Percentiles rank a stretch among this genome's conserved stretches.
phyloP scores from a whole-genome alignment of 169 alveolate species.

The Eimeria zaria region DNA sequence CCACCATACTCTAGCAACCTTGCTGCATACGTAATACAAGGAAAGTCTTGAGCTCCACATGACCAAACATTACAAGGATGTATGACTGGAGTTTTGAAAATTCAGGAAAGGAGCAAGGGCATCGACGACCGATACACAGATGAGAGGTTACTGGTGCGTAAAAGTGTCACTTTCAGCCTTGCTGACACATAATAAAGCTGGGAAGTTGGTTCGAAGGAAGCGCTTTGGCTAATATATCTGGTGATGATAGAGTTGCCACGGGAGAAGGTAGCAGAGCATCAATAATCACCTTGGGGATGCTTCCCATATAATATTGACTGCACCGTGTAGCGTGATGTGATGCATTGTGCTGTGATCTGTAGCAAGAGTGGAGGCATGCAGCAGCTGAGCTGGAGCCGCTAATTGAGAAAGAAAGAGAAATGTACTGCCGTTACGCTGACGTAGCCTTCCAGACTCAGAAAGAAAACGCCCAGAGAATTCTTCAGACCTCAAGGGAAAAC shows the following conservation, averaged over 20 bases:
- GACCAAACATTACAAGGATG: not conserved
- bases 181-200: not conserved
- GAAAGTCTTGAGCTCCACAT: not conserved
- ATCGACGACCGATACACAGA: constrained; percentile 15
- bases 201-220: not conserved
- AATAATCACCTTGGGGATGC: too few relatives aligned
- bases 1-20: not conserved
- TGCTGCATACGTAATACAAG: not conserved
- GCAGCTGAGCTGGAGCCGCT: constrained; percentile 49
- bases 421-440: constrained; percentile 31
- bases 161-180: not conserved
- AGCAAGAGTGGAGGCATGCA: constrained; percentile 63
- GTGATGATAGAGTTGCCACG: too few relatives aligned
- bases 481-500: constrained; percentile 1
- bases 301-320: not conserved
- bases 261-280: too few relatives aligned
- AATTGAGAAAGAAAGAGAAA: constrained; percentile 8
- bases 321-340: not conserved
- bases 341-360: not conserved
- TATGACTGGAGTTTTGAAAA: too few relatives aligned
- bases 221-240: not conserved
- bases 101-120: constrained; percentile 67
- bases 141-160: constrained; percentile 19
- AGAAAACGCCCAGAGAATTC: not conserved
- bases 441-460: not conserved